Percentiles rank a stretch among this genome's conserved stretches.
Evolutionary conservation across 805 yeast genomes (phyloP).

Genomic region (Wickerhamomyces bisporus): DNA sequence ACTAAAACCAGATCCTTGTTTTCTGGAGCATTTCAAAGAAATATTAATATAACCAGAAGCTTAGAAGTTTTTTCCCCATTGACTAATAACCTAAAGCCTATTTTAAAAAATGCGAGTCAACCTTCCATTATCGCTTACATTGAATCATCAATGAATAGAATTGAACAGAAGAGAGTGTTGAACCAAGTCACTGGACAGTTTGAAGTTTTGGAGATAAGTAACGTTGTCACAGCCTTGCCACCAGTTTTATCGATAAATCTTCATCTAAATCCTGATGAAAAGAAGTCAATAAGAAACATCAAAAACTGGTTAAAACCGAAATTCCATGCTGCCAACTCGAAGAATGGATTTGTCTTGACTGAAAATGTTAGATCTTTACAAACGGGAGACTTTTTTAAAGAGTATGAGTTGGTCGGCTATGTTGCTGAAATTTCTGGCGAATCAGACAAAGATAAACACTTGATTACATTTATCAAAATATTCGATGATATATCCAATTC

Average conservation of each 20-base stretch:
- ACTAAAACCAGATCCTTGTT: slow-evolving; percentile 32
- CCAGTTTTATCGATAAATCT: slow-evolving; percentile 61
- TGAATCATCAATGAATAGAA: slow-evolving; percentile 55
- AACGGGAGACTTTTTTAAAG: slow-evolving; percentile 25
- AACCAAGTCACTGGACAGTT: slow-evolving; percentile 47
- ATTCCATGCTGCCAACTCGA: slow-evolving; percentile 43
- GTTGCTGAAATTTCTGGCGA: slow-evolving; percentile 53
- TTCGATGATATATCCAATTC: slow-evolving; percentile 26
- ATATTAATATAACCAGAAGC: slow-evolving; percentile 5
- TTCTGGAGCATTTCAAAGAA: slow-evolving; percentile 7
- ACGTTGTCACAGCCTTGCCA: slow-evolving; percentile 52
- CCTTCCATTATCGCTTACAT: slow-evolving; percentile 48
- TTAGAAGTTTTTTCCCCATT: slow-evolving; percentile 18
- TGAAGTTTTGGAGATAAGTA: slow-evolving; percentile 51
- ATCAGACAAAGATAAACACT: slow-evolving; percentile 47
- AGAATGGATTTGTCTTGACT: slow-evolving; percentile 34
- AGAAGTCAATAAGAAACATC: slow-evolving; percentile 42
- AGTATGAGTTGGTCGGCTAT: slow-evolving; percentile 62
- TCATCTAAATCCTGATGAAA: slow-evolving; percentile 48
- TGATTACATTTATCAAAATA: slow-evolving; percentile 54
- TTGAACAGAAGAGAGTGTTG: slow-evolving; percentile 42
- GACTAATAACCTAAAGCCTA: slow-evolving; percentile 17
- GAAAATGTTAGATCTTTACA: slow-evolving; percentile 24
- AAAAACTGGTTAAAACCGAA: slow-evolving; percentile 59
- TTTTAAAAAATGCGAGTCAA: slow-evolving; percentile 25